Evolutionary conservation across 768 basidiomycete genomes (phyloP), one percentile per base, ranked within the genome.

Genomic region (Brasilioporus rufonigricans): DNA sequence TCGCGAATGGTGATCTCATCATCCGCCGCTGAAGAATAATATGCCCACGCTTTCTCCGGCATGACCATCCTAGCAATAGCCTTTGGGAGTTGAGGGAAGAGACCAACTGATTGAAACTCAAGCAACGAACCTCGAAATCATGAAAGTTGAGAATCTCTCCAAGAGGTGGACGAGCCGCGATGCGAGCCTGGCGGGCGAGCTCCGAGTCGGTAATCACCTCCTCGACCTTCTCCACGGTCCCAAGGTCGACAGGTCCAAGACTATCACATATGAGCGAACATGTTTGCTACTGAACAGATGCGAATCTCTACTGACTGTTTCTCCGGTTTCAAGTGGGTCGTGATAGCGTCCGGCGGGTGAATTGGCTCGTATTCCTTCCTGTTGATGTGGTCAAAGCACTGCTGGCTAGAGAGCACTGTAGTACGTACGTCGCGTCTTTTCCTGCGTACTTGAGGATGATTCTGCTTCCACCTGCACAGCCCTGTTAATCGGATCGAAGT

Each of bases 11-110:
- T 94, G 43, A 94, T 91, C 71, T 97, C 93, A 62, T 98, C 95
- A 67, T 98, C 96, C 8, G 96, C 86, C 18, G 93, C 95, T n/a
- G 92, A 94, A 1, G 90, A 93, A 65, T 98, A 95, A 69, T 95
- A 95, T 6, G 94, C 95, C 95, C 95, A 98, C 0, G 92, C 92
- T 68, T 92, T 91, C 32, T 88, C 86, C 2, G 85, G 74, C 77
- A 98, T 86, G 12, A 91, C 86, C 62, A 77, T 76, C 69, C 81
- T 88, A 10, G 93, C 94, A 49, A 98, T 85, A 18, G 89, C 81
- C 91, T 93, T 53, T 29, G 19, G n/a, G 26, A 16, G 31, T 1
- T 62, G 50, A 64, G 39, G n/a, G 24, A 48, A 12, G 43, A 60
- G 36, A 50, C 39, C 24, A 60, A 40, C 6, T 16, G n/a, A 10